Conservation (phyloP, 805 yeast genomes). For the Metschnikowia peoriensis region DNA sequence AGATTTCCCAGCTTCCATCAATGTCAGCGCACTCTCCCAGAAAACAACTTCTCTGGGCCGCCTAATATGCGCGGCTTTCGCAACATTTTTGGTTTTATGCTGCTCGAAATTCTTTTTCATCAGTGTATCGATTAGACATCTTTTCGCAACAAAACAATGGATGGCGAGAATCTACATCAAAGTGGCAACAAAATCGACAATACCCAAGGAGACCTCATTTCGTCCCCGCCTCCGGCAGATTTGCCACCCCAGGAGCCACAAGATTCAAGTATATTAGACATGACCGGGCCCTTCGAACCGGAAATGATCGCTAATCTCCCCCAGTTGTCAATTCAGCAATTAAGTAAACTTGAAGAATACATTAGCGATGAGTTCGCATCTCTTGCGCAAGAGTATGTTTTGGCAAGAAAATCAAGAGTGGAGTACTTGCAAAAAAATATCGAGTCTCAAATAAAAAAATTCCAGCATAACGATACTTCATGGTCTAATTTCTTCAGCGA, state of each 20-base stretch:
- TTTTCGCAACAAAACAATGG: conserved; percentile 8
- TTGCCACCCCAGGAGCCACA: conserved; percentile 6
- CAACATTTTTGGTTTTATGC: conserved; percentile 1
- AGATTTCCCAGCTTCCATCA: neutral
- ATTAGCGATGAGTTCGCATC: conserved; percentile 24
- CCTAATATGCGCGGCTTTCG: conserved; percentile 6
- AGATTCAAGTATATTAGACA: neutral
- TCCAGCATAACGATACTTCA: conserved; percentile 28
- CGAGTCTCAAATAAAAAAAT: conserved; percentile 24
- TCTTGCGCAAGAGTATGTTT: conserved; percentile 25
- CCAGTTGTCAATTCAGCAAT: conserved; percentile 24
- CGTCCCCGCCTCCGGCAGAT: conserved; percentile 11
- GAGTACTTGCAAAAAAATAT: conserved; percentile 25
- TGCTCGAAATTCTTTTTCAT: conserved; percentile 1
- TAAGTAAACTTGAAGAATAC: conserved; percentile 21
- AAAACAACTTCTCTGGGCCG: neutral
- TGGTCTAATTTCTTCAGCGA: conserved; percentile 33
- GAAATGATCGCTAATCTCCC: conserved; percentile 18
- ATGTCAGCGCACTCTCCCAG: neutral
- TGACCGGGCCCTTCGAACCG: conserved; percentile 15
- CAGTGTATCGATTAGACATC: neutral
- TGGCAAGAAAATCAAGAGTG: conserved; percentile 29
- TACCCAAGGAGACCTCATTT: neutral
- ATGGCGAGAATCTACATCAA: conserved; percentile 1
- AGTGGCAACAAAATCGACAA: neutral